Evolutionary conservation across 164 flowering plant genomes (phyloP).

Genomic region (Protea cynaroides): DNA sequence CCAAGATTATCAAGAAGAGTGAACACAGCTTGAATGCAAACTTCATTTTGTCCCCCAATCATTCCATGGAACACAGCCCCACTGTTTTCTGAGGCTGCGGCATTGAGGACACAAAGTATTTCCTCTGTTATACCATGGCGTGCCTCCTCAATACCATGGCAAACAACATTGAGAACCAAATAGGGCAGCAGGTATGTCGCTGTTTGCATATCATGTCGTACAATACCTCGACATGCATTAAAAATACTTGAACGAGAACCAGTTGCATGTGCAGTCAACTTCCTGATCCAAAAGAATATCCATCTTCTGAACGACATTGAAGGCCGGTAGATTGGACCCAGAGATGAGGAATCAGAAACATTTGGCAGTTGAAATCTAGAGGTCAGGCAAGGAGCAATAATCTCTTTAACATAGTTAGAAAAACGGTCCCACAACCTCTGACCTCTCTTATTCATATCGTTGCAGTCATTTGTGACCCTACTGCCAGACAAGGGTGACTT

Average conservation of each 20-base stretch:
- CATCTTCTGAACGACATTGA: slow-evolving; percentile 92
- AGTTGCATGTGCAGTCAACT: slow-evolving; percentile 73
- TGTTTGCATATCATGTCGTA: slow-evolving; percentile 94
- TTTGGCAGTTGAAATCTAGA: slow-evolving; percentile 87
- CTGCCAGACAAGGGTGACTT: slow-evolving; percentile 19
- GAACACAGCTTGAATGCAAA: slow-evolving; percentile 94
- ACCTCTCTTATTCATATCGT: slow-evolving; percentile 58
- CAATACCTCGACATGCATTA: slow-evolving; percentile 91
- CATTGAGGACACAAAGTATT: slow-evolving; percentile 84
- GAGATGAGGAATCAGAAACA: slow-evolving; percentile 59
- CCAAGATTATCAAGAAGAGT: slow-evolving; percentile 98
- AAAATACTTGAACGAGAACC: slow-evolving; percentile 91
- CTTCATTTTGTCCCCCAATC: slow-evolving; percentile 80
- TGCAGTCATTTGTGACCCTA: slow-evolving; percentile 15
- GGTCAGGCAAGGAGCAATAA: slow-evolving; percentile 96
- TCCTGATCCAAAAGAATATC: slow-evolving; percentile 86
- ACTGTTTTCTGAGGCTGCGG: slow-evolving; percentile 73
- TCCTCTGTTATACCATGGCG: slow-evolving; percentile 85
- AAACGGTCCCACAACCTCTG: slow-evolving; percentile 91
- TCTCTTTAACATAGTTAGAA: slow-evolving; percentile 93
- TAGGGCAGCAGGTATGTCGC: slow-evolving; percentile 90
- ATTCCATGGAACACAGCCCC: slow-evolving; percentile 47
- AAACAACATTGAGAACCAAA: slow-evolving; percentile 84
- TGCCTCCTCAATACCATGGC: slow-evolving; percentile 84
- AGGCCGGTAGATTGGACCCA: slow-evolving; percentile 78